Evolutionary conservation across 148 eudicot species (phyloP), one percentile per base, ranked within the genome.

Genomic region (Suaeda aralocaspica): DNA sequence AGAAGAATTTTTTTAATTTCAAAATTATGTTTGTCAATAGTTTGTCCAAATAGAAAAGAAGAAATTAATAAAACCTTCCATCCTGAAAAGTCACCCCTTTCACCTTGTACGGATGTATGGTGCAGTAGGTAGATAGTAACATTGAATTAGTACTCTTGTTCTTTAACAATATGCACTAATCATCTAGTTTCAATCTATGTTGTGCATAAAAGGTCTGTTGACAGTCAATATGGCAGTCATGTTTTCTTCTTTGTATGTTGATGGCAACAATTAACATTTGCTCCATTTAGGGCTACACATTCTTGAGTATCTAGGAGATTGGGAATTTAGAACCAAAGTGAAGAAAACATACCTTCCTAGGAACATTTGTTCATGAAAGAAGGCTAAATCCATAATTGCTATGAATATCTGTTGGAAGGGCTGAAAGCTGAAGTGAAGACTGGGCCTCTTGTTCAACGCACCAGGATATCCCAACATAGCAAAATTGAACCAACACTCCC

Each of bases 401-500:
- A 83, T 83, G 55, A 80, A 83, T 46, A 82, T 79, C 77, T 75
- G 83, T 87, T 72, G 66, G 83, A 77, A 31, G 95, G 95, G 75
- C 79, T 83, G 76, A 86, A 89, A 64, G 95, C 89, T 18, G 95
- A 83, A 1, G 95, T 87, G 68, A 89, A 89, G 11, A 89, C 87
- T 0, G 91, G 86, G 5, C 91, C 95, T 42, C 76, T 74, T 87
- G 76, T 71, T 84, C 86, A n/a, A 89, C 95, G 70, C 91, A 86
- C 95, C 95, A 89, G 18, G 91, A 72, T 82, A 89, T 84, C 33
- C 88, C 89, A 65, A 83, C 91, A 52, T 82, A 86, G 85, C 91
- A 83, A 19, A 89, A 55, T 91, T 28, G 95, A 89, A 53, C 85
- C 85, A 22, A 80, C 59, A 45, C 83, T 77, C 95, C 95, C 86